Conservation (phyloP, 306 rosid genomes). For the Ormosia semicastrata region DNA sequence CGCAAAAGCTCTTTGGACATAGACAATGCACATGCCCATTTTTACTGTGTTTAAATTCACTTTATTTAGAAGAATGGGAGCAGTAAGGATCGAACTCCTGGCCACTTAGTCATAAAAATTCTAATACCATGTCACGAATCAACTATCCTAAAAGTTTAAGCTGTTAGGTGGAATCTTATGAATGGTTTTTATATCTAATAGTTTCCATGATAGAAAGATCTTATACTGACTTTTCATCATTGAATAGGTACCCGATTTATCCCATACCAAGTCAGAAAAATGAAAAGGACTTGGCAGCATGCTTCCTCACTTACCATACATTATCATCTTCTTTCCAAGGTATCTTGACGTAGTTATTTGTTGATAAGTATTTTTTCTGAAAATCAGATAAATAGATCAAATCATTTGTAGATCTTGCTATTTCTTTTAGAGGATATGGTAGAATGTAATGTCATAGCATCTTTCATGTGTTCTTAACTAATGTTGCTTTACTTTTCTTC, state of each 20-base stretch:
- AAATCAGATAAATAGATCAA: not conserved
- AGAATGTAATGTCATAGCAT: not conserved
- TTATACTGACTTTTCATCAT: not conserved
- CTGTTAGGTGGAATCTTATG: too few species aligned
- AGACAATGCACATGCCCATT: too few species aligned
- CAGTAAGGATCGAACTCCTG: too few species aligned
- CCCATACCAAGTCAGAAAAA: conserved; percentile 48
- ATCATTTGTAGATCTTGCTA: not conserved
- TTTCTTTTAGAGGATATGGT: not conserved
- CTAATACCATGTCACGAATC: too few species aligned
- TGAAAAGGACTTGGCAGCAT: conserved; percentile 50
- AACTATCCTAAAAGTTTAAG: too few species aligned
- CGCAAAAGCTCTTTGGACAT: too few species aligned
- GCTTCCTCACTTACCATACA: conserved; percentile 81
- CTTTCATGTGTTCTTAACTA: not conserved
- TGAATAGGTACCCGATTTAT: conserved; percentile 81
- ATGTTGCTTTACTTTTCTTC: not conserved
- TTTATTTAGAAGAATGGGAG: too few species aligned
- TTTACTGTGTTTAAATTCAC: too few species aligned
- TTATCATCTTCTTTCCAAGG: conserved; percentile 82
- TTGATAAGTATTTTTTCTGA: not conserved
- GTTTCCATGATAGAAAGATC: not conserved
- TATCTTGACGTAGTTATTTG: conserved; percentile 6
- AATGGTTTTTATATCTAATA: too few species aligned
- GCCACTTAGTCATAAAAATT: too few species aligned